Evolutionary conservation across 140 eudicot species (phyloP), one percentile per base, ranked within the genome.

Genomic region (Senecio squalidus): DNA sequence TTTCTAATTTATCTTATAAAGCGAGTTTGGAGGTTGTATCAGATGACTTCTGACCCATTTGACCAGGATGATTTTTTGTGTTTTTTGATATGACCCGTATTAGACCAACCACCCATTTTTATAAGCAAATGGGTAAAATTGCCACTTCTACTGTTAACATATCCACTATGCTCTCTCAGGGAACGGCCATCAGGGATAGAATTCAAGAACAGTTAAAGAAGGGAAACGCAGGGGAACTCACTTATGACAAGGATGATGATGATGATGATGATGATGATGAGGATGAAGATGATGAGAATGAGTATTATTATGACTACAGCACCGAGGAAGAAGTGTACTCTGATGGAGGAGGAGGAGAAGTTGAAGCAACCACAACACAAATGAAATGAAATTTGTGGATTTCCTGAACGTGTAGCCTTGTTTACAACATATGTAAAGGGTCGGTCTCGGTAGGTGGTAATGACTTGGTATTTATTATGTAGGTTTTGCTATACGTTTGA

Each of bases 111-210:
- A n/a, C n/a, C n/a, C 55, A 7, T 18, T 9, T 22, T 49, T 24
- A 31, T 45, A 45, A 9, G 52, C 6, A 18, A 45, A 45, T 45
- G 6, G 52, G n/a, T 45, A 15, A 1, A 45, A 27, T n/a, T 25
- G 4, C 22, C 38, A 26, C 21, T 27, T 52, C 5, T 13, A 45
- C 27, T 31, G 30, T 23, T 24, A 14, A 33, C 8, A 34, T 51
- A 9, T 69, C 2, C 28, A 9, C 13, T 52, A 23, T 13, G n/a
- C 13, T 29, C 8, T 15, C n/a, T 23, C 80, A 87, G 96, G 96
- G 96, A 31, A 87, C 94, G 0, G 96, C 89, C 53, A 87, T 87
- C 18, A 83, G 89, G 64, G 96, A 83, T 55, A 60, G 94, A 7
- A 78, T 87, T 72, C 89, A 78, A 60, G 93, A 75, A 66, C 79